Evolutionary conservation across 306 rosid species (phyloP), one percentile per base, ranked within the genome.

Genomic region (Morella rubra): DNA sequence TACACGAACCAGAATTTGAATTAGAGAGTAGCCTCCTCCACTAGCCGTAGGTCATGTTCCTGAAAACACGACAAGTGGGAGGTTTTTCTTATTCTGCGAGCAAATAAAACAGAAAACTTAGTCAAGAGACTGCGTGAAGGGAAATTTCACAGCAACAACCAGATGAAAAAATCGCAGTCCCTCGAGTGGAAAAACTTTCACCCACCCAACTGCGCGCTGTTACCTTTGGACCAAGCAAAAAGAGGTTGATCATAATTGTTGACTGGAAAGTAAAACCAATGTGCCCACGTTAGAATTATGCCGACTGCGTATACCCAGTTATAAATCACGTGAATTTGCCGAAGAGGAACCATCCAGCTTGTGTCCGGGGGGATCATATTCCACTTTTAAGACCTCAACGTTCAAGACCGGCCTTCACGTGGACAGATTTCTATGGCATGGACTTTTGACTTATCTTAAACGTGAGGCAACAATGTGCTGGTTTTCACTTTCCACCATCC

Each of bases 401-500:
- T 65, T 9, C 2, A 53, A 52, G 44, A 70, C 32, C 44, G 37
- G 3, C 37, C 4, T 70, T 65, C 86, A 79, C 83, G 86, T 83
- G 86, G 41, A 20, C 10, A 69, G 9, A 7, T 46, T 53, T 73
- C 41, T 44, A 67, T 46, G 8, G 19, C 79, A 42, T 56, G 67
- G 22, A 74, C 82, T 82, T 78, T 74, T 74, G 82, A 74, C 74
- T 71, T 58, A 2, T 54, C 80, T 45, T 42, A 79, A 69, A 54
- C 59, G 44, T 44, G 82, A 67, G 62, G 22, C 68, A 71, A 54
- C 75, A 32, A 71, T 16, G 5, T 22, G 73, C 45, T 69, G 83
- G 80, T 55, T 79, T 74, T 79, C 72, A 55, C 79, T 72, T 79
- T 83, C 86, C 86, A 42, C 69, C 16, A 0, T 44, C 72, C 69